Base-by-base conservation (phyloP, 208 protist genomes). In the Trypanosoma mega region DNA sequence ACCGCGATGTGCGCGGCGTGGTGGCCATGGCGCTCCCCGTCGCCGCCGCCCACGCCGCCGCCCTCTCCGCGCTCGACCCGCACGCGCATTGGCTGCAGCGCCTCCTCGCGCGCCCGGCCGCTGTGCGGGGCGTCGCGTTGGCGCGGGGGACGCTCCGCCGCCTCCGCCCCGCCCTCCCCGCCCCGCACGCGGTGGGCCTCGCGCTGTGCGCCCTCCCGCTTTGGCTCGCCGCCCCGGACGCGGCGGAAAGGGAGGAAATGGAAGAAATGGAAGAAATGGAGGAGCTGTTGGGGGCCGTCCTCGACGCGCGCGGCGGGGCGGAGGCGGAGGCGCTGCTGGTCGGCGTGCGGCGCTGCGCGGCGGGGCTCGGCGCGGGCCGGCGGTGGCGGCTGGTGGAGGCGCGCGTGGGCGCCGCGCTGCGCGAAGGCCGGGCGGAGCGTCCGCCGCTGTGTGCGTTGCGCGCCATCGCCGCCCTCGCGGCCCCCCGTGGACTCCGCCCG, bases 61-160 rank as follows among this genome's bases (percentile, higher is more conserved):
- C 49, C 3, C 70, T 77, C 47, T 45, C 60, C 29, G 20, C 20
- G 7, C 50, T 72, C 5, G 83, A 90, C 61, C 66, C 83, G 31
- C 36, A 31, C 3, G 79, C 74, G 16, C 23, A 26, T 44, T 90
- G 83, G 83, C 55, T 86, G 37, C 53, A 52, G 8, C 29, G 39
- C 29, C 78, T 81, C 63, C 52, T 59, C 12, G 36, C 54, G 44
- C 72, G 76, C 9, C 76, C 78, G 3, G 76, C 78, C 2, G 33
- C 83, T 0, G 24, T 50, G 2, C 30, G 55, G 12, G 29, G 61
- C 8, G 26, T 80, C 48, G 48, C 33, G 21, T 41, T 49, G 36
- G 39, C 31, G 18, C 48, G 33, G 16, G 63, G 26, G 2, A 18
- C 68, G 8, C 24, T 67, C 20, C 29, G 34, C 2, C 44, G 58